Percentiles rank a stretch among this genome's conserved stretches.
These are phyloP conservation scores for Picea glauca DNA, from an alignment of 75 land plant species.

Conservation along the genomic window DNA sequence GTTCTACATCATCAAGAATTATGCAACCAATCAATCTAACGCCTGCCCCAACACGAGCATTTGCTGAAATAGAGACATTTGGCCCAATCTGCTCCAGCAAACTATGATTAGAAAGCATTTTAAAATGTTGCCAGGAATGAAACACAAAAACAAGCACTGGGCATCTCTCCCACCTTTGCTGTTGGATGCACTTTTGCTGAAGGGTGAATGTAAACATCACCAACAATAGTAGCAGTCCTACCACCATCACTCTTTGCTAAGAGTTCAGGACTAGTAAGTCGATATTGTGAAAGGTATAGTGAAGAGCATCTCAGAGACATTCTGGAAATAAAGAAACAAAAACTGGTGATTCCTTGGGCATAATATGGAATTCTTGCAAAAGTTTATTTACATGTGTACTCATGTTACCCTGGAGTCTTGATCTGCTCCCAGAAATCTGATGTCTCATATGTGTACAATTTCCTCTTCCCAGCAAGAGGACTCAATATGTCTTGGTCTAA, in stretches of 20 bases:
- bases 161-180: conserved; percentile 62
- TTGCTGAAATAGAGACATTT: conserved; percentile 97
- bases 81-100: conserved; percentile 77
- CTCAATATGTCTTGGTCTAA: conserved; percentile 92
- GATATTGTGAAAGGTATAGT: conserved; percentile 77
- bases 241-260: conserved; percentile 72
- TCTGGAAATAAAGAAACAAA: conserved; percentile 42
- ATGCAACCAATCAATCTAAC: conserved; percentile 85
- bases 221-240: conserved; percentile 59
- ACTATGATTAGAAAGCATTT: conserved; percentile 4
- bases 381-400: neutral
- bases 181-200: conserved; percentile 96
- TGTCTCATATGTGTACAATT: conserved; percentile 86
- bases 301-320: conserved; percentile 93
- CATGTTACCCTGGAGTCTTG: conserved; percentile 84
- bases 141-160: conserved; percentile 5
- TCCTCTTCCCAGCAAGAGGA: conserved; percentile 93
- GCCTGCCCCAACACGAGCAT: conserved; percentile 92
- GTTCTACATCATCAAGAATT: conserved; percentile 87
- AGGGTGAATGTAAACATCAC: conserved; percentile 94
- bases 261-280: conserved; percentile 69
- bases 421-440: conserved; percentile 96
- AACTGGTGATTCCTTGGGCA: neutral
- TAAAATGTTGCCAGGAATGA: neutral
- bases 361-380: neutral